Conservation (phyloP, 148 eudicot genomes). For the Camellia sinensis region DNA sequence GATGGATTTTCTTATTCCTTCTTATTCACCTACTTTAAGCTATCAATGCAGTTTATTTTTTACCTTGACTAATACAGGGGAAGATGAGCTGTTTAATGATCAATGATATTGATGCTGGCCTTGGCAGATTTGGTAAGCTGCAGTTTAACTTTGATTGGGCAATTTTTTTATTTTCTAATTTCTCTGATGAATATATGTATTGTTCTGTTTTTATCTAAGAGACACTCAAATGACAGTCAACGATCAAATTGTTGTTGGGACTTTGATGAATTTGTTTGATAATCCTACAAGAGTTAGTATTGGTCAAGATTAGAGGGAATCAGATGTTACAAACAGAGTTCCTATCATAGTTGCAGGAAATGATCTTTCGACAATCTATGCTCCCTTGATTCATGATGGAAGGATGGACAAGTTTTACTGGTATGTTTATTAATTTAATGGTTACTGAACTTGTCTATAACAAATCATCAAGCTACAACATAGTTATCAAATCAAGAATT, state of each 20-base stretch:
- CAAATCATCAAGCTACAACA: not conserved
- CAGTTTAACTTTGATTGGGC: too few species aligned
- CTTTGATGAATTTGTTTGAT: slow-evolving; percentile 23
- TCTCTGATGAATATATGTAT: too few species aligned
- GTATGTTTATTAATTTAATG: slow-evolving; percentile 29
- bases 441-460: not conserved
- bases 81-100: not conserved
- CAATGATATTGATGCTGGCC: not conserved
- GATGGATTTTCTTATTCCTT: not conserved
- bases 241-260: too few species aligned
- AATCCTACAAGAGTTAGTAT: slow-evolving; percentile 96
- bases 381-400: slow-evolving; percentile 96
- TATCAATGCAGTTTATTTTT: too few species aligned
- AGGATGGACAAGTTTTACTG: slow-evolving; percentile 98
- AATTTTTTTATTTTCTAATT: too few species aligned
- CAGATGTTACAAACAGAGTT: slow-evolving; percentile 65
- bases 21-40: too few species aligned
- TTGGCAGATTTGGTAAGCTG: too few species aligned
- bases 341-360: slow-evolving; percentile 93
- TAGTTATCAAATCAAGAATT: too few species aligned
- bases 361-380: slow-evolving; percentile 86
- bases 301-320: slow-evolving; percentile 88
- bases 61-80: too few species aligned
- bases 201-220: too few species aligned
- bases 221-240: too few species aligned